A percentile compares a stretch with the other conserved stretches of the same genome.
phyloP scores from a whole-genome alignment of 768 basidiomycete species.

The Lanmaoa rubissima region DNA sequence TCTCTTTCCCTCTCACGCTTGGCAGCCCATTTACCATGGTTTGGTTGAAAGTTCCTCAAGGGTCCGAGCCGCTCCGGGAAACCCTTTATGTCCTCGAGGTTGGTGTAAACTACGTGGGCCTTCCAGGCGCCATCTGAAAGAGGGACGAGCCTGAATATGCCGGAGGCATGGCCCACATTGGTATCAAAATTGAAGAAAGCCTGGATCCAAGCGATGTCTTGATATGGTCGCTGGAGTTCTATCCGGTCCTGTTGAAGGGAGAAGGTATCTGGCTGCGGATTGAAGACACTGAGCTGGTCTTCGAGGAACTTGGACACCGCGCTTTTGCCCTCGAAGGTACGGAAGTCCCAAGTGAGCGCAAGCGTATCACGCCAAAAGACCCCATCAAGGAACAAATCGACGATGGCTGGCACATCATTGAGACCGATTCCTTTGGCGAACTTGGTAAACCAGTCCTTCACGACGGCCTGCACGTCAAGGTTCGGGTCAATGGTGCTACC shows the following conservation, averaged over 20 bases:
- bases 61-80: slow-evolving; percentile 45
- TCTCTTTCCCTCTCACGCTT: slow-evolving; percentile 29
- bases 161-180: slow-evolving; percentile 38
- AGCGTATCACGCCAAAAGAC: slow-evolving; percentile 60
- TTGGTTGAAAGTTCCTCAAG: slow-evolving; percentile 41
- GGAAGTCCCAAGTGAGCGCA: slow-evolving; percentile 63
- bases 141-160: slow-evolving; percentile 48
- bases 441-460: slow-evolving; percentile 40
- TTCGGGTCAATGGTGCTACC: slow-evolving; percentile 28
- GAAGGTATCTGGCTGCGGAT: slow-evolving; percentile 20
- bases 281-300: slow-evolving; percentile 38
- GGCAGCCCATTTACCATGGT: slow-evolving; percentile 32
- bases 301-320: slow-evolving; percentile 44
- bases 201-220: slow-evolving; percentile 45
- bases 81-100: slow-evolving; percentile 48
- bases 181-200: slow-evolving; percentile 44
- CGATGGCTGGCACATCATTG: slow-evolving; percentile 35
- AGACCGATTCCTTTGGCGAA: slow-evolving; percentile 36
- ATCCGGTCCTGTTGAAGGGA: slow-evolving; percentile 20
- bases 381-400: slow-evolving; percentile 32
- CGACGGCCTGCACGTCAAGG: slow-evolving; percentile 37
- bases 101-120: slow-evolving; percentile 48
- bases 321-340: slow-evolving; percentile 47
- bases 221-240: slow-evolving; percentile 28
- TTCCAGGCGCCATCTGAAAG: slow-evolving; percentile 43